phyloP scores from a whole-genome alignment of 495 filamentous ascomycete species.

The Neurospora sp. region DNA sequence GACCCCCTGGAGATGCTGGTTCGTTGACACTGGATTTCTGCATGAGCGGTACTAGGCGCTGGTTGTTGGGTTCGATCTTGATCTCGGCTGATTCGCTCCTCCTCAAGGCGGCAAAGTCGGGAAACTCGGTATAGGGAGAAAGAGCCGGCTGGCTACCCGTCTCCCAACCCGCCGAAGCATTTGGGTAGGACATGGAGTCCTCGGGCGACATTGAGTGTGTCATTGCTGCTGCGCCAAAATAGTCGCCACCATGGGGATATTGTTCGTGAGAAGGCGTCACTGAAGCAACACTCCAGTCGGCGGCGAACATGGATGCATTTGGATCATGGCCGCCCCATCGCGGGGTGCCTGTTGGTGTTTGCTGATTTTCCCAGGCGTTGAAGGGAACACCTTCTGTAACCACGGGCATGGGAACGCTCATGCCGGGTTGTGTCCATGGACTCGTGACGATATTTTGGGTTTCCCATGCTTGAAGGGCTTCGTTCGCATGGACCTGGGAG shows the following conservation, averaged over 20 bases:
- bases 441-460: neutral
- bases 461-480: neutral
- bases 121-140: neutral
- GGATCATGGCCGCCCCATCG: neutral
- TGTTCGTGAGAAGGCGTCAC: neutral
- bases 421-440: neutral
- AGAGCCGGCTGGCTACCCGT: neutral
- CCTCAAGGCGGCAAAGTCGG: neutral
- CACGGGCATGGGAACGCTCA: neutral
- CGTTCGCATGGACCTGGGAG: neutral
- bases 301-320: neutral
- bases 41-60: neutral
- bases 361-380: neutral
- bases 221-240: neutral
- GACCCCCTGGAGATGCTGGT: neutral
- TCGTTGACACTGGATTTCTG: neutral
- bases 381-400: neutral
- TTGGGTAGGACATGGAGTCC: neutral
- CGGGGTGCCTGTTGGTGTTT: neutral
- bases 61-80: neutral
- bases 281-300: neutral
- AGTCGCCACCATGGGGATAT: neutral
- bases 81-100: neutral
- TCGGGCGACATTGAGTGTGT: neutral
- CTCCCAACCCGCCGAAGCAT: neutral